Percentiles rank a stretch among this genome's conserved stretches.
Conservation (phyloP, 2,329 filamentous ascomycete genomes). For the Colletotrichum graminicola region DNA sequence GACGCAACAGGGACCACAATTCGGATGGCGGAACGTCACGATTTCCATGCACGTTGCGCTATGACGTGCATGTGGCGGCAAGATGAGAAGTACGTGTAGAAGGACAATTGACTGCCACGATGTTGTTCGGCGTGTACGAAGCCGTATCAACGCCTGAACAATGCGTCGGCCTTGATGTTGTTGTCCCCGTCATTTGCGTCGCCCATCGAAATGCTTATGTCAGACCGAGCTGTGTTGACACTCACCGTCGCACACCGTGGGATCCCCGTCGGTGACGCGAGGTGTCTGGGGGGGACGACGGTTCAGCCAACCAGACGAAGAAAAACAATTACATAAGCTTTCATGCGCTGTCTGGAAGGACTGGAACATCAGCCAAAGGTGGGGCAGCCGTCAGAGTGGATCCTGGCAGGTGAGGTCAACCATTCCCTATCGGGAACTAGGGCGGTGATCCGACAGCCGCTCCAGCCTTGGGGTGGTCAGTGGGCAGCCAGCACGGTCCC, state of each 20-base stretch:
- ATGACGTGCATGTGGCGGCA: constrained; percentile 3
- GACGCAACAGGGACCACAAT: constrained; percentile 36
- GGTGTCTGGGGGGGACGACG: neutral
- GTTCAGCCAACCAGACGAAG: neutral
- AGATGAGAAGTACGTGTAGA: no score
- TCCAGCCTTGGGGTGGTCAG: constrained; percentile 11
- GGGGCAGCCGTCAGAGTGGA: neutral
- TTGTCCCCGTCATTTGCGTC: neutral
- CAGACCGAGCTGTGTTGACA: constrained; percentile 11
- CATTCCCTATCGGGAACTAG: constrained; percentile 1
- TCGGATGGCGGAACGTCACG: constrained; percentile 1
- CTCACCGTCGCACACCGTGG: neutral
- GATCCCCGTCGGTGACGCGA: constrained; percentile 13
- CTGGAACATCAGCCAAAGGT: constrained; percentile 24
- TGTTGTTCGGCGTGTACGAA: neutral
- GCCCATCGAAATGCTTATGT: neutral
- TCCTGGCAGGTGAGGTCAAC: neutral
- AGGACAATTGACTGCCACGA: neutral
- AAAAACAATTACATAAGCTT: neutral
- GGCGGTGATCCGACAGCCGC: constrained; percentile 20
- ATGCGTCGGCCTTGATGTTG: no score
- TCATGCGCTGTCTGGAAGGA: constrained; percentile 7
- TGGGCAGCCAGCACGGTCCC: neutral
- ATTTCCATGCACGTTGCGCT: neutral
- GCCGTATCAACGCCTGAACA: neutral